Conservation (phyloP, 169 alveolate genomes). For the Eimeria nieschulzi region DNA sequence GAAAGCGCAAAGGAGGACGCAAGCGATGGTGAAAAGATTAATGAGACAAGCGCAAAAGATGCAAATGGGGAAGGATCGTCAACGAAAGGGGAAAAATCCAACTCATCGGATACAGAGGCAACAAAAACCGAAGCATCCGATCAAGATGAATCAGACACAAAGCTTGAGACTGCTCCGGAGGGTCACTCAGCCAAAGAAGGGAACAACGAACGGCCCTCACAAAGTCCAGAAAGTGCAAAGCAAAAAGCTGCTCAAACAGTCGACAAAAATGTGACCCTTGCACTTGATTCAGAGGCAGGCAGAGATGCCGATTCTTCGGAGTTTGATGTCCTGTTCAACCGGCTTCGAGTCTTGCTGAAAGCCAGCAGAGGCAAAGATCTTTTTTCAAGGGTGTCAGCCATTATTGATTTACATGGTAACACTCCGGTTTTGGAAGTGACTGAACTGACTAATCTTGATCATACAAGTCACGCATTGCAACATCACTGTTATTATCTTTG, state of each 20-base stretch:
- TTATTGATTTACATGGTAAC: constrained; percentile 37
- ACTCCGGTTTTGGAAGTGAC: no score
- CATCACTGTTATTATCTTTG: no score
- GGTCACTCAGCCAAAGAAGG: no score
- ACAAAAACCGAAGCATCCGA: not conserved
- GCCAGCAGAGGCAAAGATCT: constrained; percentile 38
- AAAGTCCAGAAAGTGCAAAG: not conserved
- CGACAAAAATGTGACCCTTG: not conserved
- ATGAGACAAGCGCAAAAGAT: not conserved
- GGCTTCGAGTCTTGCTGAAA: constrained; percentile 36
- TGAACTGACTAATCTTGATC: no score
- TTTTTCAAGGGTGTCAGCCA: not conserved
- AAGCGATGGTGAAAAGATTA: no score
- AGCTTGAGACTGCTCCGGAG: no score
- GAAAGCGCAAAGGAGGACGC: not conserved
- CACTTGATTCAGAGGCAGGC: not conserved
- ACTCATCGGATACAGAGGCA: not conserved
- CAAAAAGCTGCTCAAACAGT: not conserved
- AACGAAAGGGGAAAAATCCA: not conserved
- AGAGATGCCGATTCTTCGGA: not conserved
- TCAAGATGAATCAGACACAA: not conserved
- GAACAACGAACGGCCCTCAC: not conserved
- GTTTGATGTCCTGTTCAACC: not conserved
- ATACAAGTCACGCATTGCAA: no score
- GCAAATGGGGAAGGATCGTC: not conserved